phyloP scores from a whole-genome alignment of 345 rosid genomes.

The Boechera stricta region DNA sequence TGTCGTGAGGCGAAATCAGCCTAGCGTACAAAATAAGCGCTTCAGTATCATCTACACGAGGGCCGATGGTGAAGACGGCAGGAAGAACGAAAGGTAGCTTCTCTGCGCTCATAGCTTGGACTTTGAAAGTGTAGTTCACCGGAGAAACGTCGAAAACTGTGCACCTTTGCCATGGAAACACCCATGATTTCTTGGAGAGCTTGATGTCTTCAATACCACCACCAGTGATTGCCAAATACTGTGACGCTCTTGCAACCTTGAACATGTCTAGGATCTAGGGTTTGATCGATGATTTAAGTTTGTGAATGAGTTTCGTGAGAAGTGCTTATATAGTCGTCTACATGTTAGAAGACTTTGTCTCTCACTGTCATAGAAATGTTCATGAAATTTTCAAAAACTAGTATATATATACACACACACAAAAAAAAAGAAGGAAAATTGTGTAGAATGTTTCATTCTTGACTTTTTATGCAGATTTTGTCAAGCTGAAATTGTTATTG shows the following conservation, averaged over 20 bases:
- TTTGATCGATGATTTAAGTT: neutral
- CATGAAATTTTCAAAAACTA: neutral
- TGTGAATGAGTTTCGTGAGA: neutral
- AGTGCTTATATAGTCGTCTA: neutral
- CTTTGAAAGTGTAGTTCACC: constrained; percentile 82
- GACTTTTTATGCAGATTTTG: neutral
- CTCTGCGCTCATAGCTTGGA: constrained; percentile 91
- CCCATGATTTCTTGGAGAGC: constrained; percentile 73
- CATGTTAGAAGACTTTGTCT: neutral
- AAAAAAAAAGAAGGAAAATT: neutral
- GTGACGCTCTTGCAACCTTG: constrained; percentile 65
- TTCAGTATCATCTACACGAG: constrained; percentile 56
- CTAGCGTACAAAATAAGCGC: constrained; percentile 68
- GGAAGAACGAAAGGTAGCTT: constrained; percentile 84
- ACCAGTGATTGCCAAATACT: constrained; percentile 69
- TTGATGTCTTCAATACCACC: constrained; percentile 60
- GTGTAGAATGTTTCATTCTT: neutral
- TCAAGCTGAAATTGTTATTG: neutral
- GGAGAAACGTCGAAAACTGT: constrained; percentile 69
- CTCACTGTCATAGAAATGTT: neutral
- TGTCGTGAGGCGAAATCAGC: constrained; percentile 69
- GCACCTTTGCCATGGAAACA: constrained; percentile 65
- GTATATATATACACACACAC: too few species aligned
- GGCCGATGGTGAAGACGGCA: constrained; percentile 81
- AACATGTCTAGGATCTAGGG: constrained; percentile 42